Evolutionary conservation across 2,329 filamentous ascomycete genomes (phyloP), one percentile per base, ranked within the genome.

Genomic region (Verticillium dahliae): DNA sequence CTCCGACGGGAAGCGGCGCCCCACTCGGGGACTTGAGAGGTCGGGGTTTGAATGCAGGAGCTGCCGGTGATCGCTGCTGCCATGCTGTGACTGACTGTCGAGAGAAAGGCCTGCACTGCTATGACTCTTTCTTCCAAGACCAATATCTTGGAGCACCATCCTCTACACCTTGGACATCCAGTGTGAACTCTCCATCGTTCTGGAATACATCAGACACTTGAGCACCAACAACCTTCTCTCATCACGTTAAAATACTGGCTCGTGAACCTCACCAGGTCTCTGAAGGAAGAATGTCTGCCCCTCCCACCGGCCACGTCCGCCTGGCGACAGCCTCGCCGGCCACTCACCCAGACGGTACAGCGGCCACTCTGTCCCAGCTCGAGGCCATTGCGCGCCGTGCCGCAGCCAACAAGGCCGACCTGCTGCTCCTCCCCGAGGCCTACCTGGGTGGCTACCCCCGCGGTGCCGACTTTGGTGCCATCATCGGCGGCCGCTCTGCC

Each of bases 381-480:
- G 81, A 87, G 69, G 67, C 73, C 11, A 85, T 90, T 14, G 87
- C 90, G 38, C 76, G 76, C 31, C 76, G 80, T 39, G 92, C 92
- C n/a, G 84, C 87, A 3, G 68, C 72, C 1, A 70, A 76, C 61
- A 67, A 70, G 3, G 76, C 85, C 45, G 81, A 95, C 72, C 81
- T 97, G 58, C 81, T 97, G 34, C 85, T 97, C 59, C 93, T 97
- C 64, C 94, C 94, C 0, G 93, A 98, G 78, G 93, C 93, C 27
- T 97, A 92, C 71, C 82, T 97, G 1, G 94, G 94, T 56, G 94
- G 93, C 1, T 97, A 97, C 72, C 94, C 94, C 18, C 89, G 93
- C 11, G 92, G 89, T 18, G 88, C 88, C 65, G 79, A 80, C 58
- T 97, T 97, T 69, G 92, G 92, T 4, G 87, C 86, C 56, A 81